These are phyloP conservation scores for Colletotrichum kahawae DNA, from an alignment of 2,329 filamentous ascomycete species.

Conservation along the genomic window DNA sequence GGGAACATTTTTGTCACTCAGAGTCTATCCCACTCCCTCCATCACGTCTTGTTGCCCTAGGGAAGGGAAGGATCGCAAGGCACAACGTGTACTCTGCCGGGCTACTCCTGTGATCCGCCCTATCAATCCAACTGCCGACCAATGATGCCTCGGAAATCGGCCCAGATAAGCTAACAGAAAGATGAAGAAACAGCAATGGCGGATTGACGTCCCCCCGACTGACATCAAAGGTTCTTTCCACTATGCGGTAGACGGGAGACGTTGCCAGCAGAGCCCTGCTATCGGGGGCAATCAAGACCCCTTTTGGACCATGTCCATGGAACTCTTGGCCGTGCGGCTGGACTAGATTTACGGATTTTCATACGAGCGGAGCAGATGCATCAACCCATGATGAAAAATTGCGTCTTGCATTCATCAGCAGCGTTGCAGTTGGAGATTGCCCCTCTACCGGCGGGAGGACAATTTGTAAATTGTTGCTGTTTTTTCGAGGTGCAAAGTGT, in stretches of 20 bases:
- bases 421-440: not conserved
- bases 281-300: not conserved
- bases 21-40: not conserved
- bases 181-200: not conserved
- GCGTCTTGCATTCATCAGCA: not conserved
- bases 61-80: not conserved
- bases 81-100: not conserved
- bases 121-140: not conserved
- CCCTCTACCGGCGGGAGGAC: not conserved
- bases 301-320: not conserved
- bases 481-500: not conserved
- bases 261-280: not conserved
- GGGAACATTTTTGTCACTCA: not conserved
- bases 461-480: not conserved
- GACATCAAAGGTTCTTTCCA: not conserved
- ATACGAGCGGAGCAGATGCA: not conserved
- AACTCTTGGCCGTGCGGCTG: not conserved
- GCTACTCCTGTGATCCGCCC: not conserved
- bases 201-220: not conserved
- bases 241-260: not conserved
- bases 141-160: not conserved
- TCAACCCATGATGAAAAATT: not conserved
- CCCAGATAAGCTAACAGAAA: not conserved
- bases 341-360: slow-evolving; percentile 15
- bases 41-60: not conserved